A percentile compares a stretch with the other conserved stretches of the same genome.
Evolutionary conservation across 2,329 filamentous ascomycete species (phyloP).

Genomic region (Beauveria brongniartii): DNA sequence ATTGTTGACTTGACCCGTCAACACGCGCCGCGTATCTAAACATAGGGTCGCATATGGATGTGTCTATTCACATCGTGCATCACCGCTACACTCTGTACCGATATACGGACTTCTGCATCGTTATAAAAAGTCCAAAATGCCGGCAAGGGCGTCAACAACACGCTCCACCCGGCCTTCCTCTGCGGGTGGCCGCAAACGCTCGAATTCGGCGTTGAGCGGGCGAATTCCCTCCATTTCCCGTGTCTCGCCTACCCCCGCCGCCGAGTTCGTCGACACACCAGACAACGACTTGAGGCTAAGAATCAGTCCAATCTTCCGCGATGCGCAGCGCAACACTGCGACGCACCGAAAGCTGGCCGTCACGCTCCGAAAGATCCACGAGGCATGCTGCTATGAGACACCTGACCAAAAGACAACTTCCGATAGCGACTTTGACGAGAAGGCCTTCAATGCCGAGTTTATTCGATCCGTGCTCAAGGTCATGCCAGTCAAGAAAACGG

Average conservation of each 20-base stretch:
- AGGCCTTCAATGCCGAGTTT: constrained; percentile 82
- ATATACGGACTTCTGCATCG: background rate
- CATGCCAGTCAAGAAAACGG: constrained; percentile 84
- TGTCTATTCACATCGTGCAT: background rate
- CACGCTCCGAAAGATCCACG: constrained; percentile 82
- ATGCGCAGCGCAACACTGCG: constrained; percentile 82
- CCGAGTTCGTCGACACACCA: constrained; percentile 69
- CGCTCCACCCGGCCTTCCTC: constrained; percentile 39
- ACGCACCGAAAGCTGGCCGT: constrained; percentile 86
- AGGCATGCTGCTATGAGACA: constrained; percentile 66
- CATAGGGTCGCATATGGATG: constrained; percentile 8
- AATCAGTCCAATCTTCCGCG: constrained; percentile 64
- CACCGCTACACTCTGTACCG: background rate
- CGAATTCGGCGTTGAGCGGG: constrained; percentile 28
- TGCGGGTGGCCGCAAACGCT: constrained; percentile 31
- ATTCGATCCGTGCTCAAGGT: constrained; percentile 73
- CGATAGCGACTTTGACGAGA: constrained; percentile 66
- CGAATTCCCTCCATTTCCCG: constrained; percentile 40
- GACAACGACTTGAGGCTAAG: constrained; percentile 64
- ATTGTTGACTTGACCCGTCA: constrained; percentile 23
- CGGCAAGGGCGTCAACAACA: constrained; percentile 35
- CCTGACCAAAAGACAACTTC: constrained; percentile 42
- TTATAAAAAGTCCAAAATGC: constrained; percentile 33
- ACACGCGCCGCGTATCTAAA: constrained; percentile 11
- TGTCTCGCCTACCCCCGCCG: constrained; percentile 48